These are phyloP conservation scores for Colletotrichum costaricense DNA, from an alignment of 2,329 filamentous ascomycete species.

Conservation along the genomic window DNA sequence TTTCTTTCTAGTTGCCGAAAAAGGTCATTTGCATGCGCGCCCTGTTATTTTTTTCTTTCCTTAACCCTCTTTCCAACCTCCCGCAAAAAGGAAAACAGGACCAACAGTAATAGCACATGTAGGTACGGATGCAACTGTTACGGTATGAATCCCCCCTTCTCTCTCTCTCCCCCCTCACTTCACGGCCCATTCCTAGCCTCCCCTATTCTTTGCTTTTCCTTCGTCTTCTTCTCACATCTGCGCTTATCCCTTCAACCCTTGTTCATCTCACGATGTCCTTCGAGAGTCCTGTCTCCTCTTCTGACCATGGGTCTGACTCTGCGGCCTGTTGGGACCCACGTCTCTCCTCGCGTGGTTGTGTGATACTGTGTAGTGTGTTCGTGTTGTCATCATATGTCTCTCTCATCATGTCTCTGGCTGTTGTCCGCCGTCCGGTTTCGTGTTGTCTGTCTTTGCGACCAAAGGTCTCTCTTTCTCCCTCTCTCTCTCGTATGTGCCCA, in stretches of 20 bases:
- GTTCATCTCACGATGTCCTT: background rate
- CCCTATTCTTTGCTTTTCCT: constrained; percentile 6
- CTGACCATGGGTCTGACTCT: constrained; percentile 4
- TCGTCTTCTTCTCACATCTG: background rate
- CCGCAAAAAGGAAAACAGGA: background rate
- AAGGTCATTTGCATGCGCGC: constrained; percentile 17
- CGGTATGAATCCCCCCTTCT: background rate
- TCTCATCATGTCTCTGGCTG: constrained; percentile 8
- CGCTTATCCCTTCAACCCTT: no score
- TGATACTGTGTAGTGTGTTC: background rate
- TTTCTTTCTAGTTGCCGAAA: constrained; percentile 6
- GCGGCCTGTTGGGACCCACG: background rate
- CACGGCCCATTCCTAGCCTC: no score
- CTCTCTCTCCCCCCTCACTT: background rate
- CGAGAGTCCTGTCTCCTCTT: background rate
- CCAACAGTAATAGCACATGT: background rate
- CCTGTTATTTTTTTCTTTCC: background rate
- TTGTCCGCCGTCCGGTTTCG: background rate
- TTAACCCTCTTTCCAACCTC: constrained; percentile 3
- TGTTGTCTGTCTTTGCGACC: constrained; percentile 7
- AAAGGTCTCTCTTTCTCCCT: background rate
- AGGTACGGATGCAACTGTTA: background rate
- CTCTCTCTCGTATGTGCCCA: background rate
- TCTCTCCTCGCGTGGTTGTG: background rate
- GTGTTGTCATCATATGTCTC: background rate